Evolutionary conservation across 1,139 yeast genomes (phyloP).

Genomic region (Magnusiomyces sp.): DNA sequence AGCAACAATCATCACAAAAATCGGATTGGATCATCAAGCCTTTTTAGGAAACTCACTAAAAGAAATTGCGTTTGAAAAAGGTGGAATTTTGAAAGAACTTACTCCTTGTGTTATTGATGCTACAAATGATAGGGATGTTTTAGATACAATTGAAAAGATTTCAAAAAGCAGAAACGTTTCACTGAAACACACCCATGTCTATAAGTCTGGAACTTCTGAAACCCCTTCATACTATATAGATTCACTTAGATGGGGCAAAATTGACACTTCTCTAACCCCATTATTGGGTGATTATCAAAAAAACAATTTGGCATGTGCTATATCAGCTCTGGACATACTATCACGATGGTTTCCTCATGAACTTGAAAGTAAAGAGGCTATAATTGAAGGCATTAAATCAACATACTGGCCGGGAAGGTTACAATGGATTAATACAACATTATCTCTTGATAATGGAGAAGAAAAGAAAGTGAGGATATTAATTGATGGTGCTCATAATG

Average conservation of each 20-base stretch:
- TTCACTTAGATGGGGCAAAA: slow-evolving; percentile 11
- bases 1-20: slow-evolving; percentile 70
- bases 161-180: slow-evolving; percentile 16
- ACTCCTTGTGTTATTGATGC: slow-evolving; percentile 69
- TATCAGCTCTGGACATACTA: slow-evolving; percentile 43
- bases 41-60: slow-evolving; percentile 57
- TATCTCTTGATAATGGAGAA: slow-evolving; percentile 34
- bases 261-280: slow-evolving; percentile 38
- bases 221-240: slow-evolving; percentile 4
- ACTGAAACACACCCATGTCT: not conserved
- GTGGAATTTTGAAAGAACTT: slow-evolving; percentile 63
- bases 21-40: slow-evolving; percentile 76
- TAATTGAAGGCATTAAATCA: slow-evolving; percentile 43
- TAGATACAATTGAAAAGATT: slow-evolving; percentile 35
- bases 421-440: slow-evolving; percentile 23
- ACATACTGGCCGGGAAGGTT: slow-evolving; percentile 37
- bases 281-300: slow-evolving; percentile 65
- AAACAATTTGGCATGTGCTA: slow-evolving; percentile 61
- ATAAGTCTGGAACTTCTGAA: slow-evolving; percentile 9
- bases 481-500: slow-evolving; percentile 91
- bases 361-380: slow-evolving; percentile 23
- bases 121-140: slow-evolving; percentile 46
- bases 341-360: slow-evolving; percentile 17
- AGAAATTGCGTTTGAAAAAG: slow-evolving; percentile 68
- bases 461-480: slow-evolving; percentile 48